phyloP scores from a whole-genome alignment of 2,329 filamentous ascomycete species.

The Trichoderma simmonsii region DNA sequence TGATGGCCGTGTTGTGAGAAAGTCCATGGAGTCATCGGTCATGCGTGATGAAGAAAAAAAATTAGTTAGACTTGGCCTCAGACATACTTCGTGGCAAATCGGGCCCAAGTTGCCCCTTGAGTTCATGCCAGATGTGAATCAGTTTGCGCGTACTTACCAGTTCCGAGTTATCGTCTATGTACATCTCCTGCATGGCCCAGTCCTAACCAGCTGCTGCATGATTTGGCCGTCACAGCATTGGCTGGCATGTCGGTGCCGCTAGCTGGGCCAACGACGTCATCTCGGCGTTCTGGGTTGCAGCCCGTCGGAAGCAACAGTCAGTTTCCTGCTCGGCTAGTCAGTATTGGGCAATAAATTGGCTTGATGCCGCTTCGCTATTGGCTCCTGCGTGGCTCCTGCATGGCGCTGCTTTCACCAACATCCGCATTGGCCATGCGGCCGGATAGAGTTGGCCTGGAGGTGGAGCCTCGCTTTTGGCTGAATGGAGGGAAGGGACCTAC shows the following conservation, averaged over 20 bases:
- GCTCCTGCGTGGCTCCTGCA: not conserved
- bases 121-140: conserved; percentile 5
- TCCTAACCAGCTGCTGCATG: not conserved
- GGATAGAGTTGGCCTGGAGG: conserved; percentile 16
- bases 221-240: conserved; percentile 7
- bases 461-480: conserved; percentile 12
- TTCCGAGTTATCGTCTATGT: not conserved
- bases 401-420: not conserved
- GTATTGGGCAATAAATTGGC: conserved; percentile 6
- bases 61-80: not conserved
- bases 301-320: conserved; percentile 11
- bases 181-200: not conserved
- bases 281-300: conserved; percentile 1
- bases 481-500: conserved; percentile 8
- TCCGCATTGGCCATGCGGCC: conserved; percentile 13
- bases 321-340: not conserved
- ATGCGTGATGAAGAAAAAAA: conserved; percentile 12
- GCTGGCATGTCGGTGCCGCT: conserved; percentile 12
- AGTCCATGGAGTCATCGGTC: conserved; percentile 11
- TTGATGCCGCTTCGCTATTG: not conserved
- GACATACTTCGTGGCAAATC: conserved; percentile 1
- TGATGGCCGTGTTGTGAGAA: not conserved
- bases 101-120: not conserved
- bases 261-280: conserved; percentile 13
- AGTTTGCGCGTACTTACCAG: not conserved